Percentiles rank a stretch among this genome's conserved stretches.
phyloP scores from a whole-genome alignment of 208 protist genomes.

The Polymyxa betae region DNA sequence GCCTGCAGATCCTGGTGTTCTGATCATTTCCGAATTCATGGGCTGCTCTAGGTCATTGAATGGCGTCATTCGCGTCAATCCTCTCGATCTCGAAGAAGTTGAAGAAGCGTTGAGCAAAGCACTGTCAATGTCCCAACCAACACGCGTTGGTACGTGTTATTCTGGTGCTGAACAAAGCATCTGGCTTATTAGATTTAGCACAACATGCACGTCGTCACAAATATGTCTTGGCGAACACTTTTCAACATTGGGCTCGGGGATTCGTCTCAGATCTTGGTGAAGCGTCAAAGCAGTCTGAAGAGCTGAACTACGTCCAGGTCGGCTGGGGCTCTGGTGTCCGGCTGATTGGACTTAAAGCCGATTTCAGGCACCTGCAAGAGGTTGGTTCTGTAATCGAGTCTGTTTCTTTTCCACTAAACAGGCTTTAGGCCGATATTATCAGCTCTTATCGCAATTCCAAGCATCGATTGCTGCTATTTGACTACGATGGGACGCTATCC shows the following conservation, averaged over 20 bases:
- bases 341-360: slow-evolving; percentile 54
- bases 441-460: slow-evolving; percentile 1
- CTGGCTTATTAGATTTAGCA: not conserved
- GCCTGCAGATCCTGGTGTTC: slow-evolving; percentile 51
- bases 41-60: slow-evolving; percentile 62
- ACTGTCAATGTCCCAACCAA: slow-evolving; percentile 9
- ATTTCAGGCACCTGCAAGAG: slow-evolving; percentile 56
- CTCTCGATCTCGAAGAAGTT: slow-evolving; percentile 54
- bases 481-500: slow-evolving; percentile 16
- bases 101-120: slow-evolving; percentile 58
- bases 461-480: slow-evolving; percentile 49
- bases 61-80: slow-evolving; percentile 64
- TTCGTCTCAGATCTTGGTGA: slow-evolving; percentile 48
- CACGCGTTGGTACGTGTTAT: slow-evolving; percentile 12
- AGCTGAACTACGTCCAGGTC: slow-evolving; percentile 59
- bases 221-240: slow-evolving; percentile 52
- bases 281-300: slow-evolving; percentile 53
- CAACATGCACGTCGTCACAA: slow-evolving; percentile 47
- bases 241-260: slow-evolving; percentile 55
- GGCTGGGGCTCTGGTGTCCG: slow-evolving; percentile 54
- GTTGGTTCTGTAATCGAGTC: not conserved
- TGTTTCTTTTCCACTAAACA: not conserved
- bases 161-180: not conserved
- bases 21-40: slow-evolving; percentile 65
- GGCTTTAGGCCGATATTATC: not conserved